These are phyloP conservation scores for Clonostachys rosea DNA, from an alignment of 2,329 filamentous ascomycete species.

Conservation along the genomic window DNA sequence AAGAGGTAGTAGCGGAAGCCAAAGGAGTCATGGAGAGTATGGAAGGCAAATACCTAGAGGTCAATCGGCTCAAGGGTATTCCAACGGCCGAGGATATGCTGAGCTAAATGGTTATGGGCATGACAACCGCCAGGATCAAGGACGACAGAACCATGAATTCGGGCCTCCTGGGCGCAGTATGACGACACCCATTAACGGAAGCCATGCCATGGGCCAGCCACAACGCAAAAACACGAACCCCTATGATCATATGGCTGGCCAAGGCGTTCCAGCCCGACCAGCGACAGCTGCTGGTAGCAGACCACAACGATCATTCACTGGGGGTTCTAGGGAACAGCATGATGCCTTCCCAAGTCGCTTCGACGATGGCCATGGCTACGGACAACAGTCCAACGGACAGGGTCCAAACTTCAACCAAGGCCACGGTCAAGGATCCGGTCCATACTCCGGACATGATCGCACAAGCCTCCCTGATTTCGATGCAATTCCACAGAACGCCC, in stretches of 20 bases:
- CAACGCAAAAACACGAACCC: conserved; percentile 38
- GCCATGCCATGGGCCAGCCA: conserved; percentile 25
- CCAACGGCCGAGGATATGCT: too few species aligned
- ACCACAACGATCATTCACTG: conserved; percentile 32
- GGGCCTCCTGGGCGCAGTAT: conserved; percentile 51
- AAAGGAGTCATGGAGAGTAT: conserved; percentile 16
- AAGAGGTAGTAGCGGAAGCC: conserved; percentile 16
- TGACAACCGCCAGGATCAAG: conserved; percentile 9
- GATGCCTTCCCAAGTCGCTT: conserved; percentile 9
- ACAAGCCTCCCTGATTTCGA: conserved; percentile 37
- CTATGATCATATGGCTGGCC: conserved; percentile 37
- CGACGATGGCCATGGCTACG: conserved; percentile 23
- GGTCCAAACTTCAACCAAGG: neutral
- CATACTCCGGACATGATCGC: conserved; percentile 2
- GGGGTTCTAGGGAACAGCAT: neutral
- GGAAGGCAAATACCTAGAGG: conserved; percentile 6
- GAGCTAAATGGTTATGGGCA: conserved; percentile 14
- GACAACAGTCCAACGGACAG: conserved; percentile 8
- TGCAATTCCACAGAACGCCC: conserved; percentile 22
- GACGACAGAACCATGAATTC: conserved; percentile 33
- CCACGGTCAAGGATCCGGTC: neutral
- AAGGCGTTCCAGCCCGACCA: conserved; percentile 44
- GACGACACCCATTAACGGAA: conserved; percentile 51
- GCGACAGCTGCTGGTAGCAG: conserved; percentile 44
- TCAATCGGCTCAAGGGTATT: too few species aligned